Evolutionary conservation across 805 yeast genomes (phyloP), one percentile per base, ranked within the genome.

Genomic region (Yarrowia porcina): DNA sequence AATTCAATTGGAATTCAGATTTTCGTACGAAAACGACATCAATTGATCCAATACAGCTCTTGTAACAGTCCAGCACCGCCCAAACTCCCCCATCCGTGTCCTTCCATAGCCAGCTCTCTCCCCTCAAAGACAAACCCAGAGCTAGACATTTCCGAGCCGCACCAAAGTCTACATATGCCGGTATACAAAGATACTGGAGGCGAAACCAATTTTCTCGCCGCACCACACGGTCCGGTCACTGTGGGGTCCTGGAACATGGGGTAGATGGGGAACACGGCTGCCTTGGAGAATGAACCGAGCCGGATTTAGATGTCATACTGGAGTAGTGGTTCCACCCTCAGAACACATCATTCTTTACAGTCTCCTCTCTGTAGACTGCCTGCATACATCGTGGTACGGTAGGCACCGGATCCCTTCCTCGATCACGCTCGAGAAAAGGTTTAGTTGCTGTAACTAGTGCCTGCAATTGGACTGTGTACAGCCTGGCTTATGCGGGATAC

Each of bases 61-160:
- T 12, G 9, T 8, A 20, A 11, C 42, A 3, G 4, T 20, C 12
- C 9, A 13, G 5, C 11, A 5, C 15, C 15, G 15, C 23, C 20
- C 12, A 18, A 35, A 13, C 11, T 8, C 21, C 42, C 10, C 23
- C 23, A 20, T 38, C 25, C 23, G 18, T 17, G 23, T 12, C n/a
- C 25, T 38, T 38, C 42, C 42, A 38, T 18, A 20, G 23, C 42
- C 42, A 38, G 20, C 42, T 38, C 42, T 38, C 42, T 38, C 25
- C 44, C 44, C 44, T 21, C 27, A 39, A 21, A 20, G 25, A 38
- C 25, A 38, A 39, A 39, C 44, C 27, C 44, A 39, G 44, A 39
- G 44, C 44, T 39, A 39, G 44, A 13, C 44, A 13, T 39, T 39
- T 39, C 44, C 44, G 44, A 39, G 44, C 44, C 44, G 44, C 44